Evolutionary conservation across 345 rosid species (phyloP).

Genomic region (Populus davidiana): DNA sequence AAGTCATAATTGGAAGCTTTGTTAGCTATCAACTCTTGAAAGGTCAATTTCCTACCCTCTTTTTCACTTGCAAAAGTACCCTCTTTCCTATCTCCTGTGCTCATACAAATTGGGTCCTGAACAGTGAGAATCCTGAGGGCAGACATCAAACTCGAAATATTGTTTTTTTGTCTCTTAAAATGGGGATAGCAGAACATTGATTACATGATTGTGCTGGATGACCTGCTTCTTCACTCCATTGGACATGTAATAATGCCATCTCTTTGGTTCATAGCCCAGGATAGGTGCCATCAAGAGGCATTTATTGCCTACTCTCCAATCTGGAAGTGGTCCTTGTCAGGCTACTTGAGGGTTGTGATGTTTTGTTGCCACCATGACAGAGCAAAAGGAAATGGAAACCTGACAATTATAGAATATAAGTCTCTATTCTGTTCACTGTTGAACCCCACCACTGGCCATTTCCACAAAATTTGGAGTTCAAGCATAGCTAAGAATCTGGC

Average conservation of each 20-base stretch:
- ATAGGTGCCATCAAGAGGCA: not conserved
- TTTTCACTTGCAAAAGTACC: not conserved
- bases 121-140: not conserved
- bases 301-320: not conserved
- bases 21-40: not conserved
- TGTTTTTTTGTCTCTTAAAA: not conserved
- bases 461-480: not conserved
- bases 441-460: not conserved
- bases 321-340: not conserved
- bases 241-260: not conserved
- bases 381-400: not conserved
- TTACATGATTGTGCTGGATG: not conserved
- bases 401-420: not conserved
- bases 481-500: not conserved
- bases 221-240: not conserved
- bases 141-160: not conserved
- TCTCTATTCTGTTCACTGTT: not conserved
- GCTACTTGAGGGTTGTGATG: not conserved
- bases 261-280: not conserved
- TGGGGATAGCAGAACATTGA: not conserved
- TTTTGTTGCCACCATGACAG: not conserved
- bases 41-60: not conserved
- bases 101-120: not conserved
- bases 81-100: not conserved
- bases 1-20: not conserved